Conservation (phyloP, 2,329 filamentous ascomycete species). For the Cyphellophora europaea region DNA sequence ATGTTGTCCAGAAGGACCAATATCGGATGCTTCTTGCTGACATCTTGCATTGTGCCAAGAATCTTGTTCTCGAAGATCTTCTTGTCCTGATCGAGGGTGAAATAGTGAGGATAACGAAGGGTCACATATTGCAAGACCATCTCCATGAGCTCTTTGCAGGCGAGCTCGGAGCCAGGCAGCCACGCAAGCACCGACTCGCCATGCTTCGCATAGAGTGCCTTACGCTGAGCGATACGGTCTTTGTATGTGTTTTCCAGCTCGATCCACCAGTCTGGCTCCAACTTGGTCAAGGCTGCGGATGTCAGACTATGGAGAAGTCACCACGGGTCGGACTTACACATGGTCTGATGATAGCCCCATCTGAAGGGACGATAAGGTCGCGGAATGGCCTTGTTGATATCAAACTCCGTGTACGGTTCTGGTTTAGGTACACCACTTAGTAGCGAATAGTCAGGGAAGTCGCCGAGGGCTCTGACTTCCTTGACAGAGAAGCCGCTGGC, state of each 20-base stretch:
- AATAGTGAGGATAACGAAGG: slow-evolving; percentile 66
- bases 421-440: slow-evolving; percentile 69
- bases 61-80: slow-evolving; percentile 60
- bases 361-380: slow-evolving; percentile 73
- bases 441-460: slow-evolving; percentile 70
- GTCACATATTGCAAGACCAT: slow-evolving; percentile 74
- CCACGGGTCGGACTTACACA: too few species aligned
- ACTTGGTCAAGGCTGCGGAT: slow-evolving; percentile 58
- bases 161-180: slow-evolving; percentile 67
- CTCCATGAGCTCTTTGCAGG: slow-evolving; percentile 80
- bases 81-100: slow-evolving; percentile 47
- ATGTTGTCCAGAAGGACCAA: slow-evolving; percentile 66
- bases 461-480: slow-evolving; percentile 61
- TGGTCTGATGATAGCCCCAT: slow-evolving; percentile 83
- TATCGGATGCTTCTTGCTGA: slow-evolving; percentile 56
- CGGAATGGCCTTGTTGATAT: slow-evolving; percentile 58
- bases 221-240: slow-evolving; percentile 58
- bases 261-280: slow-evolving; percentile 82
- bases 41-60: slow-evolving; percentile 50
- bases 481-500: slow-evolving; percentile 61
- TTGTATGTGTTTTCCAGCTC: slow-evolving; percentile 70
- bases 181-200: slow-evolving; percentile 56
- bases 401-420: slow-evolving; percentile 52
- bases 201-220: slow-evolving; percentile 53
- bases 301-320: not conserved